These are phyloP conservation scores for Torrubiellomyces zombiae DNA, from an alignment of 2,329 filamentous ascomycete genomes.

Conservation along the genomic window DNA sequence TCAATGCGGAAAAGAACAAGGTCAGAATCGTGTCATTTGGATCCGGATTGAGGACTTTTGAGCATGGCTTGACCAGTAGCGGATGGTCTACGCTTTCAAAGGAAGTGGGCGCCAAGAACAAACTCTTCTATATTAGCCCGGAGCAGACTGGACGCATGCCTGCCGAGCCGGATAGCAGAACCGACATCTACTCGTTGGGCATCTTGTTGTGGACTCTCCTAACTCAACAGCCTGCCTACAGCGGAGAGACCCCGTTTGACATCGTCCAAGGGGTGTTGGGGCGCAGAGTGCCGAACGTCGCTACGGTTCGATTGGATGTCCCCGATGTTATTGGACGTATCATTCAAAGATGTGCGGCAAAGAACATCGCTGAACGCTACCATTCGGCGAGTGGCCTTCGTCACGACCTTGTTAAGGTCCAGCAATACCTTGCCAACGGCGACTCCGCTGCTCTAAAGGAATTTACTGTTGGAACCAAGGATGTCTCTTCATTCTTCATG, in stretches of 20 bases:
- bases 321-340: slow-evolving; percentile 69
- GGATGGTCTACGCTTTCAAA: slow-evolving; percentile 75
- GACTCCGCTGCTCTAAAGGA: slow-evolving; percentile 53
- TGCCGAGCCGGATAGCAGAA: slow-evolving; percentile 77
- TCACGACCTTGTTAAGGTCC: slow-evolving; percentile 59
- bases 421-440: slow-evolving; percentile 58
- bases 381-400: slow-evolving; percentile 78
- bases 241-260: slow-evolving; percentile 65
- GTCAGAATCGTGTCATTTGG: slow-evolving; percentile 78
- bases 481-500: slow-evolving; percentile 85
- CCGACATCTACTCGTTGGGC: slow-evolving; percentile 85
- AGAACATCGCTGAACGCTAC: slow-evolving; percentile 75
- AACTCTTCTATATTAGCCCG: slow-evolving; percentile 80
- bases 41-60: slow-evolving; percentile 73
- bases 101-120: slow-evolving; percentile 74
- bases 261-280: slow-evolving; percentile 82
- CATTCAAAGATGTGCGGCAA: slow-evolving; percentile 84
- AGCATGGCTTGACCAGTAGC: slow-evolving; percentile 71
- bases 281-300: slow-evolving; percentile 60
- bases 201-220: slow-evolving; percentile 79
- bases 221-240: slow-evolving; percentile 64
- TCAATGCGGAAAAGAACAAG: slow-evolving; percentile 48
- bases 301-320: slow-evolving; percentile 62
- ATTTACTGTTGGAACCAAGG: slow-evolving; percentile 64
- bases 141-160: slow-evolving; percentile 91